phyloP scores from a whole-genome alignment of 345 rosid species.

The Sisymbrium altissimum region DNA sequence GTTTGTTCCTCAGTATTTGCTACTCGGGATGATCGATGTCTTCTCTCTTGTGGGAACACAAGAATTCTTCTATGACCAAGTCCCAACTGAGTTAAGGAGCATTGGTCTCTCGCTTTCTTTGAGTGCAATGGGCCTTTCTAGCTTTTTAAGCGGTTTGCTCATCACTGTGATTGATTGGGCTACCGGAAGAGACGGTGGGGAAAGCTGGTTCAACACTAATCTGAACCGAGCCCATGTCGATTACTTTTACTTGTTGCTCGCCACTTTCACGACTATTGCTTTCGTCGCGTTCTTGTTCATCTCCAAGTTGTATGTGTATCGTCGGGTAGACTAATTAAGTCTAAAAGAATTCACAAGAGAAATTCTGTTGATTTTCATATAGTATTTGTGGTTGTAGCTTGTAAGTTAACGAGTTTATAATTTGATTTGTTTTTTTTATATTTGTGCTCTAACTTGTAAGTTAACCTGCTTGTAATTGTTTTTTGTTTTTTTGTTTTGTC shows the following conservation, averaged over 20 bases:
- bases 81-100: slow-evolving; percentile 77
- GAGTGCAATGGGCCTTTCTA: slow-evolving; percentile 66
- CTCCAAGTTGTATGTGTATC: slow-evolving; percentile 46
- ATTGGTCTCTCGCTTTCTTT: slow-evolving; percentile 71
- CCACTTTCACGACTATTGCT: slow-evolving; percentile 42
- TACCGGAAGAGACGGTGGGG: slow-evolving; percentile 34
- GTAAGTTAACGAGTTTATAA: not conserved
- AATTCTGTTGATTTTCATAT: not conserved
- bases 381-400: not conserved
- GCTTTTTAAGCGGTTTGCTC: slow-evolving; percentile 64
- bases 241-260: slow-evolving; percentile 66
- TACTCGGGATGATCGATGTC: slow-evolving; percentile 54
- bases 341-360: not conserved
- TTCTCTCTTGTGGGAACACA: slow-evolving; percentile 73
- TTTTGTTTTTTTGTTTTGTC: too few species aligned
- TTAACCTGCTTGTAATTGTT: not conserved
- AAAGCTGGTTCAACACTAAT: slow-evolving; percentile 67
- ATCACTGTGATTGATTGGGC: slow-evolving; percentile 50
- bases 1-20: slow-evolving; percentile 73
- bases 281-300: slow-evolving; percentile 37
- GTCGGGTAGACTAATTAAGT: slow-evolving; percentile 6
- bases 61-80: slow-evolving; percentile 86
- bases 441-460: not conserved
- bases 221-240: slow-evolving; percentile 60
- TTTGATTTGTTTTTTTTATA: not conserved